phyloP scores from a whole-genome alignment of 2,329 filamentous ascomycete genomes.

The Botrytis galanthina region DNA sequence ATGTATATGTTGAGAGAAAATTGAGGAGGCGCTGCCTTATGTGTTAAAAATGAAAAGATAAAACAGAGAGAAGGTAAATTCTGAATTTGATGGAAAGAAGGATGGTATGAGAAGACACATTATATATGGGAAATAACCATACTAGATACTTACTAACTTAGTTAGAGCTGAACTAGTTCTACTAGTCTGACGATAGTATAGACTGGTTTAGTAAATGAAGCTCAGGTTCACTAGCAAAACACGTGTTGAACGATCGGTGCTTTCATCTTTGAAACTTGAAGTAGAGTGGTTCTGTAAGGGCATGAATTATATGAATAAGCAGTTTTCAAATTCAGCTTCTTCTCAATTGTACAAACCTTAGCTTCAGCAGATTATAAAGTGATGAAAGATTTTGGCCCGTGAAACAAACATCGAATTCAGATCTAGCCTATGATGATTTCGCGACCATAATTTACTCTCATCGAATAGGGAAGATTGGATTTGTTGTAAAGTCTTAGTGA shows the following conservation, averaged over 20 bases:
- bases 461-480: neutral
- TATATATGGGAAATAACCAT: neutral
- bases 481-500: neutral
- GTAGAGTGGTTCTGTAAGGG: no score
- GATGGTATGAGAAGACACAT: neutral
- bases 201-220: neutral
- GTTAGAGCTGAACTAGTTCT: neutral
- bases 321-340: neutral
- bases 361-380: neutral
- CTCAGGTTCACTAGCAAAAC: neutral
- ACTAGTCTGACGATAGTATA: neutral
- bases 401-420: neutral
- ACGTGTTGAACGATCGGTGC: neutral
- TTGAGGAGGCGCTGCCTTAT: neutral
- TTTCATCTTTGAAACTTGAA: neutral
- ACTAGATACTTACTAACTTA: neutral
- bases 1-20: neutral
- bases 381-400: neutral
- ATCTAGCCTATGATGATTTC: neutral
- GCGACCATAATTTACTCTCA: fast-evolving
- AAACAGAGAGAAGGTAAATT: neutral
- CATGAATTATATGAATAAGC: no score
- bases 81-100: neutral
- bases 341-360: neutral
- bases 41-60: neutral